A percentile compares a stretch with the other conserved stretches of the same genome.
phyloP scores from a whole-genome alignment of 176 grass and related monocot genomes.

The Puccinellia tenuiflora region DNA sequence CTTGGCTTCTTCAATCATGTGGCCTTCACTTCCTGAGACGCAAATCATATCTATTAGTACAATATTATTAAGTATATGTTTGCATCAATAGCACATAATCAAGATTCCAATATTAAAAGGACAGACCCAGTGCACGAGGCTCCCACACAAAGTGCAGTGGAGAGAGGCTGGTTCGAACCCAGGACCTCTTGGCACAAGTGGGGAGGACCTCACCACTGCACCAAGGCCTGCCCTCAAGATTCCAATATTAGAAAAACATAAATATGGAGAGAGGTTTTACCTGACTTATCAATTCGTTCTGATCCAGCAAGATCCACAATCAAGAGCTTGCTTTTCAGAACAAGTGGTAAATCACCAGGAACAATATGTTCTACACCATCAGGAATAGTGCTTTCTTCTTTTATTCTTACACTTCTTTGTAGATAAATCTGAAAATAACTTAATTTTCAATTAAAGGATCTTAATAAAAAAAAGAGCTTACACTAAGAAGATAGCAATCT shows the following conservation, averaged over 20 bases:
- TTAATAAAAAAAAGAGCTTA: constrained; percentile 6
- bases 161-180: too few relatives aligned
- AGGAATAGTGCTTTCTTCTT: constrained; percentile 49
- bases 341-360: constrained; percentile 46
- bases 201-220: too few relatives aligned
- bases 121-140: too few relatives aligned
- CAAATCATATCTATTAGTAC: neutral
- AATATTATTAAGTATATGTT: neutral
- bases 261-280: constrained; percentile 21
- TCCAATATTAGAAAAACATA: neutral
- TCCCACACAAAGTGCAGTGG: too few relatives aligned
- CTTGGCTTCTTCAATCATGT: constrained; percentile 97
- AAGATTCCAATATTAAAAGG: neutral
- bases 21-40: constrained; percentile 85
- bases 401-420: constrained; percentile 60
- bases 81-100: neutral
- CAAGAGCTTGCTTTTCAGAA: constrained; percentile 92
- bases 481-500: constrained; percentile 1
- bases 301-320: constrained; percentile 98
- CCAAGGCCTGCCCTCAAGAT: too few relatives aligned
- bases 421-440: constrained; percentile 60
- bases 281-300: constrained; percentile 92
- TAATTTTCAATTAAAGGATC: neutral
- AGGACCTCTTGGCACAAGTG: too few relatives aligned
- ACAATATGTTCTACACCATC: constrained; percentile 15